Percentiles rank a stretch among this genome's conserved stretches.
phyloP scores from a whole-genome alignment of 331 rosid species.

The Malus hybrid region DNA sequence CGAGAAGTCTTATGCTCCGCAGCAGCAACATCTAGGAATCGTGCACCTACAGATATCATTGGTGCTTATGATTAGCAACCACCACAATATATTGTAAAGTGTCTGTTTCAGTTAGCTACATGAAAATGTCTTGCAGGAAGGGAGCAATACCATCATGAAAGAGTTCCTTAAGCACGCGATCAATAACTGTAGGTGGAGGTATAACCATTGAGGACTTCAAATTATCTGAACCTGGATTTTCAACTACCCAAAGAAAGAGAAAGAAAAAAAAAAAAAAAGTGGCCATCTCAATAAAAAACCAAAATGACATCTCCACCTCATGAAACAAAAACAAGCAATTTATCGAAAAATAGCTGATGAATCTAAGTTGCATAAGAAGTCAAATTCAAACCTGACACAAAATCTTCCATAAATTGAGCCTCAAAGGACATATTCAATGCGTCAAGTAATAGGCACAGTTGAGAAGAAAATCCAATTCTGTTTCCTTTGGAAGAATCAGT shows the following conservation, averaged over 20 bases:
- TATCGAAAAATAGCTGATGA: slow-evolving; percentile 11
- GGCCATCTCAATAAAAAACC: slow-evolving; percentile 14
- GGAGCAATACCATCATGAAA: slow-evolving; percentile 66
- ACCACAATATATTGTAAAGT: neutral
- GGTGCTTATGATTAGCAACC: neutral
- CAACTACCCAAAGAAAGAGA: slow-evolving; percentile 49
- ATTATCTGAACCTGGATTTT: slow-evolving; percentile 64
- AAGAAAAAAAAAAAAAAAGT: neutral
- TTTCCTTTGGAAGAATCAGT: slow-evolving; percentile 55
- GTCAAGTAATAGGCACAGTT: slow-evolving; percentile 60
- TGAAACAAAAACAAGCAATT: slow-evolving; percentile 14
- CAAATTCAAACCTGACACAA: slow-evolving; percentile 69
- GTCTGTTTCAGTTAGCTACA: neutral
- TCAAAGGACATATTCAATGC: slow-evolving; percentile 75
- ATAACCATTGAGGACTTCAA: slow-evolving; percentile 60
- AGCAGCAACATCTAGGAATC: slow-evolving; percentile 31
- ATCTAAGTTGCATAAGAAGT: neutral
- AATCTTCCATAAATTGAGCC: slow-evolving; percentile 92
- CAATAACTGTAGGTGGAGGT: slow-evolving; percentile 88
- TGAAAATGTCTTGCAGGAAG: neutral
- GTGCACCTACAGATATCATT: slow-evolving; percentile 35
- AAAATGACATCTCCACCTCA: slow-evolving; percentile 14
- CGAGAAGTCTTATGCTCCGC: slow-evolving; percentile 53
- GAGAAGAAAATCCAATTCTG: slow-evolving; percentile 75
- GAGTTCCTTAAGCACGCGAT: slow-evolving; percentile 84